Conservation (phyloP, 129 eudicot genomes). For the Sambucus nigra region DNA sequence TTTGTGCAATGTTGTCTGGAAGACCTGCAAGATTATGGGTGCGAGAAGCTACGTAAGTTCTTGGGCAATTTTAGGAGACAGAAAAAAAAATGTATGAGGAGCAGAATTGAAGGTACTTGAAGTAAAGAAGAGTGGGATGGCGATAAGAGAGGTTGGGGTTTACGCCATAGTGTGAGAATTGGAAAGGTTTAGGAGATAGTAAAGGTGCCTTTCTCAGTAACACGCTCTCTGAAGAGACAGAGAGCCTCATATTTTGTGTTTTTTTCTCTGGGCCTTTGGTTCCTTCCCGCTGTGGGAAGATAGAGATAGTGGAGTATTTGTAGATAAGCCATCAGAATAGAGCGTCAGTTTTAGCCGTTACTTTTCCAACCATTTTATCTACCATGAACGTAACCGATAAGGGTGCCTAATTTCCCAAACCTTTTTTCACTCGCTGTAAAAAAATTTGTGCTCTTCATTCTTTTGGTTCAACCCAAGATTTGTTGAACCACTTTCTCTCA, state of each 20-base stretch:
- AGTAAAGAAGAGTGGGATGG: slow-evolving; percentile 11
- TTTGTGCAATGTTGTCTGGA: slow-evolving; percentile 14
- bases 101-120: slow-evolving; percentile 21
- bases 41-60: background rate
- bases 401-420: too few species aligned
- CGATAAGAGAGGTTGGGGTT: slow-evolving; percentile 6
- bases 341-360: slow-evolving; percentile 36
- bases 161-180: slow-evolving; percentile 1
- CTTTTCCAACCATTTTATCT: slow-evolving; percentile 23
- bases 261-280: slow-evolving; percentile 11
- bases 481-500: too few species aligned
- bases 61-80: background rate
- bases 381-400: too few species aligned
- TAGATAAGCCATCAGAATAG: slow-evolving; percentile 35
- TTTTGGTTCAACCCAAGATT: too few species aligned
- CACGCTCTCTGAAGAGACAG: slow-evolving; percentile 36
- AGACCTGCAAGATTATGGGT: slow-evolving; percentile 18
- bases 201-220: slow-evolving; percentile 7
- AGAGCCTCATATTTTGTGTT: slow-evolving; percentile 12
- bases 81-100: background rate
- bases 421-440: too few species aligned
- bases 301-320: slow-evolving; percentile 1
- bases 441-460: too few species aligned
- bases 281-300: background rate
- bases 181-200: slow-evolving; percentile 14